Base-by-base conservation (phyloP, 495 filamentous ascomycete species). In the Pseudotulostoma volvatum region DNA sequence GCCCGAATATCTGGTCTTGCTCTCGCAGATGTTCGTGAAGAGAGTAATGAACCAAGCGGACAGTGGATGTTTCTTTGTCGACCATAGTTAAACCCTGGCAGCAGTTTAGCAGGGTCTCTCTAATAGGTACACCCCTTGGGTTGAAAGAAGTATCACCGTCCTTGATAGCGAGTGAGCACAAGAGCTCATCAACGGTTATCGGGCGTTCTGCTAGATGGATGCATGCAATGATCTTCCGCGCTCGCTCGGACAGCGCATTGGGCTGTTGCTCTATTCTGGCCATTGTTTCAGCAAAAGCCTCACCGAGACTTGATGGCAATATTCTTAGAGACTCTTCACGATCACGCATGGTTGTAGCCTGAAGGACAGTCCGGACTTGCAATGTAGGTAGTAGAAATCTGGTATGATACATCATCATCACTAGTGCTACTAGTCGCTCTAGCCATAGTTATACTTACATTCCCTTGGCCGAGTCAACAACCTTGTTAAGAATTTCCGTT, bases 341-440 rank as follows among this genome's bases (percentile, higher is more conserved):
- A 20, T 41, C 32, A 25, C 43, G 43, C 34, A 42, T 11, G 5
- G 34, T 48, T 38, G 34, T 34, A 15, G 42, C 46, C 33, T 48
- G 42, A 18, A 48, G 46, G 16, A 48, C 33, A 33, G 38, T 18
- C 9, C 28, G 43, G 14, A 48, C 32, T 38, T 48, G 46, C 17
- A 48, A 40, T 23, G 37, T 23, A 23, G 46, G 46, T 16, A 48
- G 31, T 8, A 48, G 46, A 36, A 48, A 48, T 30, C 42, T 48
- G 36, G 14, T 42, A 9, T n/a, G n/a, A n/a, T n/a, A n/a, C n/a
- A n/a, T n/a, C 14, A 38, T 14, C 4, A 38, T 40, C 9, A 35
- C 33, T 39, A 38, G 30, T 43, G 11, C 19, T 28, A 31, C 25
- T 13, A 20, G 33, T 35, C 18, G 33, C 31, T n/a, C 16, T 16